Percentiles rank a stretch among this genome's conserved stretches.
Evolutionary conservation across 2,329 filamentous ascomycete species (phyloP).

Genomic region (Penicillium frequentans): DNA sequence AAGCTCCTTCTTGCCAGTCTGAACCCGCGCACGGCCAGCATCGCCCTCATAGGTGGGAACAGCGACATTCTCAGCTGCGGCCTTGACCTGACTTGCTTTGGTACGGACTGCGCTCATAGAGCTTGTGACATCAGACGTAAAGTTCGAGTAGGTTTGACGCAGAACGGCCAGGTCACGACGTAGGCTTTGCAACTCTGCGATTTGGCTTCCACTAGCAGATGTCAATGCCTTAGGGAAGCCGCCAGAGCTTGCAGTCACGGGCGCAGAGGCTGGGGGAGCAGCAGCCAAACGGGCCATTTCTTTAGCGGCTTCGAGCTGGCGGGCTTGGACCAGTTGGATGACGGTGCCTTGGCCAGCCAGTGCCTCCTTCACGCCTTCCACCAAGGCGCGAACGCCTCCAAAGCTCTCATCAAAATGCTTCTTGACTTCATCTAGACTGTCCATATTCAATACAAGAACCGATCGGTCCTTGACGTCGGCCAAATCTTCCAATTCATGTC

Average conservation of each 20-base stretch:
- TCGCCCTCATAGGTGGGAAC: slow-evolving; percentile 73
- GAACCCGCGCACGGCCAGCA: slow-evolving; percentile 82
- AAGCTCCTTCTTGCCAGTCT: slow-evolving; percentile 81
- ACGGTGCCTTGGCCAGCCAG: slow-evolving; percentile 80
- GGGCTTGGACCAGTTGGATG: slow-evolving; percentile 83
- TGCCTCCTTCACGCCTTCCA: slow-evolving; percentile 82
- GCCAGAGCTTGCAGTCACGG: slow-evolving; percentile 25
- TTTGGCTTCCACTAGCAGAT: slow-evolving; percentile 57
- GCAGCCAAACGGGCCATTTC: slow-evolving; percentile 72
- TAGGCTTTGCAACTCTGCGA: slow-evolving; percentile 76
- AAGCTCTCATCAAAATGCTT: slow-evolving; percentile 92
- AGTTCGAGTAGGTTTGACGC: slow-evolving; percentile 88
- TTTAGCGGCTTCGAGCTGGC: slow-evolving; percentile 84
- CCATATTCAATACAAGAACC: slow-evolving; percentile 91
- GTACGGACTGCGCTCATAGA: slow-evolving; percentile 81
- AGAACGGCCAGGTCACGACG: slow-evolving; percentile 87
- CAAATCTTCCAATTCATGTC: slow-evolving; percentile 92
- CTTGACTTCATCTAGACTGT: slow-evolving; percentile 93
- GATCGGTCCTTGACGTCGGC: slow-evolving; percentile 91
- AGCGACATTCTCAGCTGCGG: slow-evolving; percentile 67
- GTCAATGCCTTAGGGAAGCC: slow-evolving; percentile 27
- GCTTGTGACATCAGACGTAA: slow-evolving; percentile 81
- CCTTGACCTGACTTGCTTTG: slow-evolving; percentile 81
- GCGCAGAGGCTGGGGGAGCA: slow-evolving; percentile 40
- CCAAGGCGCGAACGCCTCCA: slow-evolving; percentile 72